Base-by-base conservation (phyloP, 2,329 filamentous ascomycete genomes). In the Xylariaceae sp. region DNA sequence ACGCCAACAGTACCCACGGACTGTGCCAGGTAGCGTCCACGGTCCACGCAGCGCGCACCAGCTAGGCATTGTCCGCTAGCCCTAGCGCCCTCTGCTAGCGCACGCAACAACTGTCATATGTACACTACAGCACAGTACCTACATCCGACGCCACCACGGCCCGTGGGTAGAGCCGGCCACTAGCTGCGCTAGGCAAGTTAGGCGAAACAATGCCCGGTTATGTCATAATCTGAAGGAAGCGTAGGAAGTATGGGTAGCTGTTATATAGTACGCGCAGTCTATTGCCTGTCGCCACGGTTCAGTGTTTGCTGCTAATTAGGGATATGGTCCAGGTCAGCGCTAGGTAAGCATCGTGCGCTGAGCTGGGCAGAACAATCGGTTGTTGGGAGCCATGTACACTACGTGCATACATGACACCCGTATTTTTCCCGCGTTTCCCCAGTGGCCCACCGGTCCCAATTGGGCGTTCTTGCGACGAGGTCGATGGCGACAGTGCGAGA, bases 401-500 rank as follows among this genome's bases (percentile, higher is more conserved):
- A n/a, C n/a, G n/a, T n/a, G n/a, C n/a, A n/a, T n/a, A n/a, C n/a
- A n/a, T n/a, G n/a, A n/a, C n/a, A n/a, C n/a, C n/a, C 32, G 6
- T 34, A 34, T 34, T 19, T 7, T 19, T 34, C 22, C 41, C 41
- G 21, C 48, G 13, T 39, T 45, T 30, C 22, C 43, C 54, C 47
- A 37, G 43, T 8, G 5, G 26, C 5, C 8, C 26, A 8, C 26
- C 5, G 16, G 36, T 48, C 47, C 51, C 47, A 51, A 52, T 49
- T 45, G 30, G 55, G 21, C 15, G 51, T 54, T 49, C 51, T 56
- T 36, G 51, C 47, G 37, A 50, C 36, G 46, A 45, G 45, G 51
- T 51, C 34, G 49, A 57, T 59, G 51, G n/a, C 40, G n/a, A 51
- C 57, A 52, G 57, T 59, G 51, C 51, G 51, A 52, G 41, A 15